Conservation (phyloP, 2,329 filamentous ascomycete species). For the Hypoxylon sp. region DNA sequence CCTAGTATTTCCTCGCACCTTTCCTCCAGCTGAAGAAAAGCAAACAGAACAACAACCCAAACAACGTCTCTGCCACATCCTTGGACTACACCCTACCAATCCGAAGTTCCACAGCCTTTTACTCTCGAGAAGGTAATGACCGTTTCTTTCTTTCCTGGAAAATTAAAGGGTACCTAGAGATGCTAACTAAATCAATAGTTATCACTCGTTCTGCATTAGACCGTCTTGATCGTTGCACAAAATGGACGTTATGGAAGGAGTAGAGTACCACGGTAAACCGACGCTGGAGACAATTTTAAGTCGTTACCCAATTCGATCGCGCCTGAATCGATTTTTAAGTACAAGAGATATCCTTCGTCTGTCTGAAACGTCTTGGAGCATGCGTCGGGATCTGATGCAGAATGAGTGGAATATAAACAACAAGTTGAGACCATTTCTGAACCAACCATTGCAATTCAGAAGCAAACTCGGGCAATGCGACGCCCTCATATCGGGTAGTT, state of each 20-base stretch:
- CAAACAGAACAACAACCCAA: too few relatives aligned
- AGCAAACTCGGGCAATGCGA: background rate
- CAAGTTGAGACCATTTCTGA: background rate
- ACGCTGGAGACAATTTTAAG: background rate
- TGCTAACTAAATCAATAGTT: background rate
- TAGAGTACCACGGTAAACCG: too few relatives aligned
- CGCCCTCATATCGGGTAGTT: constrained; percentile 1
- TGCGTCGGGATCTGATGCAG: background rate
- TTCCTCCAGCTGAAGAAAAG: too few relatives aligned
- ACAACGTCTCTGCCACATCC: too few relatives aligned
- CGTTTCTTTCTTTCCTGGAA: too few relatives aligned
- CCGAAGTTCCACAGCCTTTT: too few relatives aligned
- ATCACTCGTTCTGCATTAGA: background rate
- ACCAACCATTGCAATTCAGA: background rate
- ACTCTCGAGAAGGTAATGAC: too few relatives aligned
- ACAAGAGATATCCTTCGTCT: background rate
- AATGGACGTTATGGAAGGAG: background rate
- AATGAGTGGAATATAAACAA: constrained; percentile 1
- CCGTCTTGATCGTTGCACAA: background rate
- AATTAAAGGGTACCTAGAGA: too few relatives aligned
- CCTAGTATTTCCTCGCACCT: too few relatives aligned
- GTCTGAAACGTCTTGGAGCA: background rate
- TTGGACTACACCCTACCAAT: too few relatives aligned
- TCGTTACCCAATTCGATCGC: background rate
- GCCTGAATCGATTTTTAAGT: background rate